phyloP scores from a whole-genome alignment of 2,329 filamentous ascomycete genomes.

The Clonostachys solani region DNA sequence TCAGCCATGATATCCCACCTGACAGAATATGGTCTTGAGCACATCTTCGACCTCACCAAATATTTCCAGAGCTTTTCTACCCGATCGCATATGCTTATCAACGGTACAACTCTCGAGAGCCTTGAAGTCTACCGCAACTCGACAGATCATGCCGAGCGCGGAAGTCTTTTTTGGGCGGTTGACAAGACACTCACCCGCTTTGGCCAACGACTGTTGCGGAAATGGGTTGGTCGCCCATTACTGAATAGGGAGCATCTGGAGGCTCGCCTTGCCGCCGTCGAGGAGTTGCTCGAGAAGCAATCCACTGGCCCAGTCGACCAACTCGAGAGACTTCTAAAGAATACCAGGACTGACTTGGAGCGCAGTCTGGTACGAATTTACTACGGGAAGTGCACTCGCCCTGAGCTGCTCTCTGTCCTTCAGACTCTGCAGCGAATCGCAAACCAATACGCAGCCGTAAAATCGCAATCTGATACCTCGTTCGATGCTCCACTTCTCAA shows the following conservation, averaged over 20 bases:
- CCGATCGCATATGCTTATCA: slow-evolving; percentile 90
- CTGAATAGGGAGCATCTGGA: slow-evolving; percentile 72
- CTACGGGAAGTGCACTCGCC: slow-evolving; percentile 90
- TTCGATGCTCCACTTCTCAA: slow-evolving; percentile 69
- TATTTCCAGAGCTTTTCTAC: slow-evolving; percentile 97
- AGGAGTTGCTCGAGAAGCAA: slow-evolving; percentile 72
- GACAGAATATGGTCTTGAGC: slow-evolving; percentile 86
- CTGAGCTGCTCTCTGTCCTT: slow-evolving; percentile 79
- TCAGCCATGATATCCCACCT: slow-evolving; percentile 96
- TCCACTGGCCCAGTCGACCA: slow-evolving; percentile 67
- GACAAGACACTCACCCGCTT: slow-evolving; percentile 90
- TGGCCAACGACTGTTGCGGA: slow-evolving; percentile 80
- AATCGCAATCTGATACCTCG: slow-evolving; percentile 59
- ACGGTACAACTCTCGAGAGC: slow-evolving; percentile 89
- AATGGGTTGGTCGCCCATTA: slow-evolving; percentile 91
- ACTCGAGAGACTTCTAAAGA: slow-evolving; percentile 66
- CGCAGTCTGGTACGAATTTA: slow-evolving; percentile 93
- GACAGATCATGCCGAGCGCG: slow-evolving; percentile 79
- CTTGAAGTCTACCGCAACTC: slow-evolving; percentile 95
- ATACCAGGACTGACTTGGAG: slow-evolving; percentile 78
- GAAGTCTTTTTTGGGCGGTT: slow-evolving; percentile 92
- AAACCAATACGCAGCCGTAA: slow-evolving; percentile 68
- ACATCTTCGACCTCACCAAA: slow-evolving; percentile 93
- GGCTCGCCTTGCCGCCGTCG: slow-evolving; percentile 76
- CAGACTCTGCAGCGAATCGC: slow-evolving; percentile 82